These are phyloP conservation scores for Linanthus parryae DNA, from an alignment of 148 eudicot genomes.

Conservation along the genomic window DNA sequence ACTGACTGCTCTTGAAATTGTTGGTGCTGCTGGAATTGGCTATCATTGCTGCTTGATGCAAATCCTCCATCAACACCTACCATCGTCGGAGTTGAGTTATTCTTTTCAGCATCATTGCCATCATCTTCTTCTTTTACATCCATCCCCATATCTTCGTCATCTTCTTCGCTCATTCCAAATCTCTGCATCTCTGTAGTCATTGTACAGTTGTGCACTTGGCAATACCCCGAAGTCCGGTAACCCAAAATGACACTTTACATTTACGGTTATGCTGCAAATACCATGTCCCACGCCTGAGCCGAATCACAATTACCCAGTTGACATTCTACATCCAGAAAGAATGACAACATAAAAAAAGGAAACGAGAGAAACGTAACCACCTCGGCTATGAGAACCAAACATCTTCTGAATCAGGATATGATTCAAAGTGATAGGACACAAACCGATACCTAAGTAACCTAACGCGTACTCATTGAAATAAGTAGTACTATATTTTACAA, in stretches of 20 bases:
- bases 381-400: background rate
- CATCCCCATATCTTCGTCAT: constrained; percentile 84
- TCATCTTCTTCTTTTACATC: constrained; percentile 82
- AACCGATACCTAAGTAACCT: too few species aligned
- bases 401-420: too few species aligned
- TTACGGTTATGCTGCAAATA: background rate
- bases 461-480: too few species aligned
- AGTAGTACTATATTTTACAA: too few species aligned
- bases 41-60: constrained; percentile 25
- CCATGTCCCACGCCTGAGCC: background rate
- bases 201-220: constrained; percentile 18
- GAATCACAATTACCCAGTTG: constrained; percentile 2
- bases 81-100: constrained; percentile 27
- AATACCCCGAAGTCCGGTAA: background rate
- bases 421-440: too few species aligned
- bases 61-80: constrained; percentile 43
- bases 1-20: constrained; percentile 54
- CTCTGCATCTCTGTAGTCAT: constrained; percentile 72
- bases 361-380: background rate
- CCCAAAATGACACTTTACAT: constrained; percentile 2
- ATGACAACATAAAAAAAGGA: background rate
- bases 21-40: constrained; percentile 50
- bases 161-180: constrained; percentile 82
- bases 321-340: background rate
- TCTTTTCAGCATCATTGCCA: constrained; percentile 45